phyloP scores from a whole-genome alignment of 192 early-diverging fungal genomes.

The Rhizophagus clarus region DNA sequence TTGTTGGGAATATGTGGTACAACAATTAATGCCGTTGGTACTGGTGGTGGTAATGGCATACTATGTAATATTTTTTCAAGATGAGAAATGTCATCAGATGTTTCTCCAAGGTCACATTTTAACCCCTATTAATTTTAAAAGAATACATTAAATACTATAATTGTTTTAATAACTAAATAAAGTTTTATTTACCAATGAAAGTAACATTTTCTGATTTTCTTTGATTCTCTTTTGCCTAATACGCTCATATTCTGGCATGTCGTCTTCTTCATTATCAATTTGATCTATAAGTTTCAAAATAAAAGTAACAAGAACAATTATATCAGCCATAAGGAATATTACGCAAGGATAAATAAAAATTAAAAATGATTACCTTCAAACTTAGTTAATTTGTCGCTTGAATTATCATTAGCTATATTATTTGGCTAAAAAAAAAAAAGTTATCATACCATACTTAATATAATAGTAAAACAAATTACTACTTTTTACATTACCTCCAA shows the following conservation, averaged over 20 bases:
- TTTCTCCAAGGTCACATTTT: slow-evolving; percentile 80
- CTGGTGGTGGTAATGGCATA: slow-evolving; percentile 43
- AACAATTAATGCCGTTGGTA: slow-evolving; percentile 58
- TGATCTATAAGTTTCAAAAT: background rate
- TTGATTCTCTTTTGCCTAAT: slow-evolving; percentile 58
- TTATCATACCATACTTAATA: background rate
- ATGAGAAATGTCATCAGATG: slow-evolving; percentile 72
- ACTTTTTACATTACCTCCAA: slow-evolving; percentile 17
- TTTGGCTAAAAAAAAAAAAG: background rate
- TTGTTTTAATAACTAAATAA: background rate
- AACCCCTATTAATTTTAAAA: slow-evolving; percentile 53
- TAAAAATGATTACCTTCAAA: background rate
- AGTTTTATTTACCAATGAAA: slow-evolving; percentile 50
- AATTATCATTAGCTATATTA: background rate
- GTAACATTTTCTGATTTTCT: slow-evolving; percentile 61
- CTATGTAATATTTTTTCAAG: slow-evolving; percentile 63
- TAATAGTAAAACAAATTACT: background rate
- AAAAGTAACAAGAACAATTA: background rate
- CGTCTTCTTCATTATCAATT: slow-evolving; percentile 38
- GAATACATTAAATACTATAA: slow-evolving; percentile 7
- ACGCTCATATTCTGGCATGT: slow-evolving; percentile 59
- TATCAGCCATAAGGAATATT: background rate
- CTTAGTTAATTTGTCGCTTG: background rate
- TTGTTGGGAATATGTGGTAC: slow-evolving; percentile 63
- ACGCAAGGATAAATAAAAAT: background rate